These are phyloP conservation scores for Suhomyces taliae DNA, from an alignment of 1,139 yeast species.

Conservation along the genomic window DNA sequence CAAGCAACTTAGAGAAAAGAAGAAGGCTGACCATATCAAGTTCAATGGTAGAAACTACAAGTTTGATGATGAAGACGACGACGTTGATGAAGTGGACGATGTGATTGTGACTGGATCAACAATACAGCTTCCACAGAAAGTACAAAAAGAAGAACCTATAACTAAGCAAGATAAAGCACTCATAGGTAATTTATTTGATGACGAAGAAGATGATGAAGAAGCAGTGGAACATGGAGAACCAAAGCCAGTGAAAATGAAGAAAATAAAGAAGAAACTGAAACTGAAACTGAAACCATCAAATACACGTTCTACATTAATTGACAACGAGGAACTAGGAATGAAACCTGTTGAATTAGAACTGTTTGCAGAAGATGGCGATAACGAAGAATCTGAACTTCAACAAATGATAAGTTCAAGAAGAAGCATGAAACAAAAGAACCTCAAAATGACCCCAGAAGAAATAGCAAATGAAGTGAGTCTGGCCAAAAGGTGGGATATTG, in stretches of 20 bases:
- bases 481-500: conserved; percentile 30
- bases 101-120: conserved; percentile 12
- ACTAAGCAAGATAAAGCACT: conserved; percentile 7
- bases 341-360: conserved; percentile 30
- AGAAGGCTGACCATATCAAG: conserved; percentile 26
- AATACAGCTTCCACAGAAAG: conserved; percentile 7
- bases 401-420: conserved; percentile 42
- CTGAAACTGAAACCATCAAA: conserved; percentile 22
- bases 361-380: conserved; percentile 28
- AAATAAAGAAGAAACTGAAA: conserved; percentile 10
- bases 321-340: conserved; percentile 12
- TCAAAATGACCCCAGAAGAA: conserved; percentile 42
- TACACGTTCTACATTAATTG: conserved; percentile 8
- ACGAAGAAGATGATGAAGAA: conserved; percentile 24
- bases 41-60: conserved; percentile 26
- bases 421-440: conserved; percentile 33
- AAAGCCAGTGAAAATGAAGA: conserved; percentile 45
- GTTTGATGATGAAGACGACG: conserved; percentile 16
- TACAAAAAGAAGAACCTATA: conserved; percentile 17
- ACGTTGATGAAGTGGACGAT: conserved; percentile 17
- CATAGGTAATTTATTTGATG: conserved; percentile 24
- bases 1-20: conserved; percentile 23
- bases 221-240: conserved; percentile 16
- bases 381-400: conserved; percentile 47
- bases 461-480: conserved; percentile 46